Base-by-base conservation (phyloP, 1,139 yeast genomes). In the Blastobotrys apis region DNA sequence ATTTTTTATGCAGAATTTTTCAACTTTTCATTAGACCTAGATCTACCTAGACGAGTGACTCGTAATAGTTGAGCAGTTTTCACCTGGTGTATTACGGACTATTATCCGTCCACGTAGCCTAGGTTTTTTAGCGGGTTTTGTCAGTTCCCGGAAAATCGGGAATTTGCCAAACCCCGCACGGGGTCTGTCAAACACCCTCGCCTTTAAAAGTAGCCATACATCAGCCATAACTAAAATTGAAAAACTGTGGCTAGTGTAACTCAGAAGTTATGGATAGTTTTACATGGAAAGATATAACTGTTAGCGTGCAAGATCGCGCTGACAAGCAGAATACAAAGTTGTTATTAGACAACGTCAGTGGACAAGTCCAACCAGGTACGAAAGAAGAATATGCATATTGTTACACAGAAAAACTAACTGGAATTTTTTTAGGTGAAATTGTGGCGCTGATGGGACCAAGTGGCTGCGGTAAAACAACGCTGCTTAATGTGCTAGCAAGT, bases 361-460 rank as follows among this genome's bases (percentile, higher is more conserved):
- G 43, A n/a, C 26, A 27, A 21, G 43, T 19, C 4, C 5, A 3
- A 9, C 35, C 43, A 2, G 43, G 36, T 33, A 33, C 12, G 36
- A 5, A 33, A 12, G 22, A 33, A 33, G n/a, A 33, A 16, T 17
- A 33, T 17, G n/a, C 17, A 16, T 17, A 33, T 17, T 33, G 3
- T 4, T 33, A 17, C 5, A 10, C 22, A 3, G 16, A 5, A 9
- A 6, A 15, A 12, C 22, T 4, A 5, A 31, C 5, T 31, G 10
- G 5, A n/a, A n/a, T n/a, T n/a, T n/a, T n/a, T n/a, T n/a, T n/a
- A 9, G 56, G 58, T 2, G 47, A 53, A 21, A 17, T 53, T 23
- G 36, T 52, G 21, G 77, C 71, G 3, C 69, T 73, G 13, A 71
- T 73, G 77, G 78, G 78, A 2, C 77, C 77, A 2, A 71, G 75